These are phyloP conservation scores for Trypanosoma rangeli DNA, from an alignment of 208 protist genomes.

Conservation along the genomic window DNA sequence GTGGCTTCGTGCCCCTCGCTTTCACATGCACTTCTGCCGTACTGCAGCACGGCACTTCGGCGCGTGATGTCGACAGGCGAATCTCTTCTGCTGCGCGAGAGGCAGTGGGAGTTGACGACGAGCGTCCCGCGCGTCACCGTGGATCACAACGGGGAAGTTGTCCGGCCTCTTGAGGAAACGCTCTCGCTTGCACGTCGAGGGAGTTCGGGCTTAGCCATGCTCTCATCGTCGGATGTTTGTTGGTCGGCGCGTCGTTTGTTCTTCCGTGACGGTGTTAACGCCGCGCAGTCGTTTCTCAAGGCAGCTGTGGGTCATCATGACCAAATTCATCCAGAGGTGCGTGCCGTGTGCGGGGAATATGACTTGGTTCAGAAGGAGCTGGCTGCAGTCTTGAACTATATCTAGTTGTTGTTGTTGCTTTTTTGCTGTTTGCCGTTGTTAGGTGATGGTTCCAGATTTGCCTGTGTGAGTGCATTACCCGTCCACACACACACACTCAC, in stretches of 20 bases:
- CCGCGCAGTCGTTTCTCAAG: constrained; percentile 27
- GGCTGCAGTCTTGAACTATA: constrained; percentile 8
- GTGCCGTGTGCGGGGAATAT: constrained; percentile 29
- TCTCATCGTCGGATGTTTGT: constrained; percentile 20
- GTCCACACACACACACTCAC: constrained; percentile 17
- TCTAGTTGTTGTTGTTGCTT: constrained; percentile 6
- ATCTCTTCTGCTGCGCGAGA: constrained; percentile 1
- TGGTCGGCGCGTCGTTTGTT: constrained; percentile 21
- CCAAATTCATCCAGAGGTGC: constrained; percentile 7
- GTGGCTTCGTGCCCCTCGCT: constrained; percentile 16
- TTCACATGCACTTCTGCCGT: constrained; percentile 21
- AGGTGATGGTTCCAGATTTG: no score
- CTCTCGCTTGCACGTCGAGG: constrained; percentile 14
- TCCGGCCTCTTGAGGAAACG: constrained; percentile 18
- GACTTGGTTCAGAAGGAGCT: constrained; percentile 16
- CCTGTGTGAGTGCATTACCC: constrained; percentile 5
- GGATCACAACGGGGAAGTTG: background rate
- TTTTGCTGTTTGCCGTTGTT: constrained; percentile 2
- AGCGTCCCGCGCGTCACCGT: background rate
- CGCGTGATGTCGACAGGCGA: constrained; percentile 13
- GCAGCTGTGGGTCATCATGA: constrained; percentile 13
- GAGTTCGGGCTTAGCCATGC: constrained; percentile 11
- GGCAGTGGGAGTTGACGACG: background rate
- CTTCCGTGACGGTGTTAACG: constrained; percentile 20
- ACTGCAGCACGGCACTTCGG: constrained; percentile 24